These are phyloP conservation scores for Pyronema omphalodes DNA, from an alignment of 495 filamentous ascomycete genomes.

Conservation along the genomic window DNA sequence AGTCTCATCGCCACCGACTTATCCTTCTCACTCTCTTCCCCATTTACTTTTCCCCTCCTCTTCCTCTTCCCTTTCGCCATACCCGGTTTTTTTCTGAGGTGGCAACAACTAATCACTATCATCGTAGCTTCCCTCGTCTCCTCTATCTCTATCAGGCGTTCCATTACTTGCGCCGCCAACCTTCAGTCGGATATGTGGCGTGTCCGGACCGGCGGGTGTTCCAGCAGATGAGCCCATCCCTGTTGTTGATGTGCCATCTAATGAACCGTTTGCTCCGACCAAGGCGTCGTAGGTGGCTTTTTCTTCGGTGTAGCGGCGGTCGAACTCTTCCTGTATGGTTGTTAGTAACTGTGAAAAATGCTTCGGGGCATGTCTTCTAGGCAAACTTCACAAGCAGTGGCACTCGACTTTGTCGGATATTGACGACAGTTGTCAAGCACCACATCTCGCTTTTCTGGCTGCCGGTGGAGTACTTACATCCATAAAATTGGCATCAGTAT, in stretches of 20 bases:
- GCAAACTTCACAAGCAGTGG: no score
- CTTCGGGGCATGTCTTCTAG: no score
- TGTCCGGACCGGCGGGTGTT: constrained; percentile 12
- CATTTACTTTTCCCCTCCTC: no score
- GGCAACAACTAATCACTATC: not conserved
- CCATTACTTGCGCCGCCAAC: not conserved
- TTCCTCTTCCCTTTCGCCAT: no score
- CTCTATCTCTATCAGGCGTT: not conserved
- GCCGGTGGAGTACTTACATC: constrained; percentile 38
- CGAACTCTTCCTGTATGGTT: constrained; percentile 16
- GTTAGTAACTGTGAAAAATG: not conserved
- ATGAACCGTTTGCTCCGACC: constrained; percentile 9
- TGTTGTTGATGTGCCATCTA: constrained; percentile 17
- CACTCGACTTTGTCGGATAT: not conserved
- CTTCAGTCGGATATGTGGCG: constrained; percentile 21
- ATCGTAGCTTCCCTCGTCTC: not conserved
- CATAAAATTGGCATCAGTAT: constrained; percentile 79
- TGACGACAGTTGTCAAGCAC: not conserved
- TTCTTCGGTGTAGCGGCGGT: constrained; percentile 15
- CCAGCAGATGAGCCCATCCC: constrained; percentile 16
- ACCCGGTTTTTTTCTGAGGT: no score
- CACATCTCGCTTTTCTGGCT: no score
- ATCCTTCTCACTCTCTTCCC: no score
- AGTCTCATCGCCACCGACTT: no score
- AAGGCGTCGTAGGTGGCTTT: constrained; percentile 14